Evolutionary conservation across 1,139 yeast species (phyloP).

Genomic region (Scheffersomyces segobiensis): DNA sequence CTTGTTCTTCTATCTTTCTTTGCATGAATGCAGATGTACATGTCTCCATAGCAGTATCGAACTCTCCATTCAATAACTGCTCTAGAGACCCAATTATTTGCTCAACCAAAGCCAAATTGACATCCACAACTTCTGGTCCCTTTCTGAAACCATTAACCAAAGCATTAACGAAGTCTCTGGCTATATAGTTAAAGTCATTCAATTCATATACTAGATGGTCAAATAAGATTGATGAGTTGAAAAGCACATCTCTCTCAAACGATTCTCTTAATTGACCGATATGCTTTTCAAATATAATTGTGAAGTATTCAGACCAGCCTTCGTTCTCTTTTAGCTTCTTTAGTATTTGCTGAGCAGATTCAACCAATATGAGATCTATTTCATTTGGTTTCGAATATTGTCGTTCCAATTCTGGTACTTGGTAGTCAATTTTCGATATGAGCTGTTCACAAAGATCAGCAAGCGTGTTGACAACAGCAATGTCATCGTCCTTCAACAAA

Average conservation of each 20-base stretch:
- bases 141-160: conserved; percentile 2
- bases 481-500: conserved; percentile 3
- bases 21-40: conserved; percentile 32
- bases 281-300: conserved; percentile 38
- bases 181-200: conserved; percentile 18
- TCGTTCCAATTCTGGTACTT: conserved; percentile 51
- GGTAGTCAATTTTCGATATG: conserved; percentile 29
- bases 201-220: conserved; percentile 38
- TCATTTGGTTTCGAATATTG: conserved; percentile 52
- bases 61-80: conserved; percentile 37
- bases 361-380: conserved; percentile 48
- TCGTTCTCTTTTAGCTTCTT: conserved; percentile 51
- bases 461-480: conserved; percentile 5
- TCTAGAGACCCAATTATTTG: conserved; percentile 22
- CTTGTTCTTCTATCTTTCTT: conserved; percentile 18
- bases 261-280: conserved; percentile 45
- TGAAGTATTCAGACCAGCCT: conserved; percentile 52
- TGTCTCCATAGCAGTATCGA: conserved; percentile 34
- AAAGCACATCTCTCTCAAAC: conserved; percentile 53
- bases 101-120: conserved; percentile 6
- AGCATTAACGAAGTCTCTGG: conserved; percentile 16
- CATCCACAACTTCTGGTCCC: conserved; percentile 2
- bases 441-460: conserved; percentile 25
- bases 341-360: conserved; percentile 44
- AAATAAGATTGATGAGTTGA: conserved; percentile 53